A percentile compares a stretch with the other conserved stretches of the same genome.
Evolutionary conservation across 805 yeast species (phyloP).

Genomic region (Myxozyma geophila): DNA sequence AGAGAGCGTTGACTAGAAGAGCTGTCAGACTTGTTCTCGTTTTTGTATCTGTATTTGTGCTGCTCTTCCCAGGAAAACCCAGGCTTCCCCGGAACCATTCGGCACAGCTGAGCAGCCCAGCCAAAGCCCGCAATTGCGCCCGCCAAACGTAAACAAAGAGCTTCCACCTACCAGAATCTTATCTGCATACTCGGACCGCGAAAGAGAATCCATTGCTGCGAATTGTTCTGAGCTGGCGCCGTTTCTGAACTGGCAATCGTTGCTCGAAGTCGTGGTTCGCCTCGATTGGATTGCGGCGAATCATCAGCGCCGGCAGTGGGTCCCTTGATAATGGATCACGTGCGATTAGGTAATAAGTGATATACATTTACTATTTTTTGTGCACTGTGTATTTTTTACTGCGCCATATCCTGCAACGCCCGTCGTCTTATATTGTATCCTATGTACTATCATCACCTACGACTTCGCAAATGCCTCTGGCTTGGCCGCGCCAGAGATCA

Average conservation of each 20-base stretch:
- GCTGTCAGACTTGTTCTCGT: neutral
- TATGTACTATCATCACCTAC: neutral
- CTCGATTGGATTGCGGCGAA: neutral
- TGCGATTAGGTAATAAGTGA: neutral
- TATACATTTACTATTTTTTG: too few relatives aligned
- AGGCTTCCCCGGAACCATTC: neutral
- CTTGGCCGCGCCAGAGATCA: slow-evolving; percentile 61
- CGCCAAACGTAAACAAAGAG: neutral
- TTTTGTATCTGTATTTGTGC: too few relatives aligned
- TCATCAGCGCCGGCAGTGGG: slow-evolving; percentile 3
- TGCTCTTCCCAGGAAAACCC: too few relatives aligned
- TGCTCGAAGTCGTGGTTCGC: neutral
- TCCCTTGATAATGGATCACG: neutral
- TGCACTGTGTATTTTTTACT: too few relatives aligned
- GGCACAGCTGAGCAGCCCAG: neutral
- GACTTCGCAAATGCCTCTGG: slow-evolving; percentile 10
- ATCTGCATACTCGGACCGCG: slow-evolving; percentile 36
- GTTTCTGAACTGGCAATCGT: neutral
- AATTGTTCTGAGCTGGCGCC: neutral
- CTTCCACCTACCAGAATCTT: slow-evolving; percentile 31
- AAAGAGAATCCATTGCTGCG: slow-evolving; percentile 31
- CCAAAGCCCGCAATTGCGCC: neutral
- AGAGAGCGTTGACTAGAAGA: slow-evolving; percentile 48
- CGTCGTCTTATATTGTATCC: too few relatives aligned
- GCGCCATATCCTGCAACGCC: too few relatives aligned